These are phyloP conservation scores for Euryodendron excelsum DNA, from an alignment of 148 eudicot species.

Conservation along the genomic window DNA sequence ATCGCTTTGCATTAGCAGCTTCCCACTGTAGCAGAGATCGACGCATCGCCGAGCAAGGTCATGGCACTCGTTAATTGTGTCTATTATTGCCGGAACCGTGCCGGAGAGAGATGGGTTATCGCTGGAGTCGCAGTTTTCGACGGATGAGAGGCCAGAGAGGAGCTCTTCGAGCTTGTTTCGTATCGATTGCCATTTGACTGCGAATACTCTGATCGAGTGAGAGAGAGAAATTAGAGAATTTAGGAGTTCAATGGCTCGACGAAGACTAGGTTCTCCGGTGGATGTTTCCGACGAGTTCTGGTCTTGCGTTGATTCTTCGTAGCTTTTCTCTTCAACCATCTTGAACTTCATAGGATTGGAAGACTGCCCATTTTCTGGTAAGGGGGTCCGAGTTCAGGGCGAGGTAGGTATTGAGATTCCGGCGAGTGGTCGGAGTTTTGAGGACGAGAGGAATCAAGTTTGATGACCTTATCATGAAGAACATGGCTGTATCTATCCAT, in stretches of 20 bases:
- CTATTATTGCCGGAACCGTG: slow-evolving; percentile 25
- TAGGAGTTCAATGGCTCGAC: slow-evolving; percentile 34
- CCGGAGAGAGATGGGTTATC: slow-evolving; percentile 28
- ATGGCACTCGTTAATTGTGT: slow-evolving; percentile 35
- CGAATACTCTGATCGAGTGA: slow-evolving; percentile 55
- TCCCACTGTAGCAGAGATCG: slow-evolving; percentile 54
- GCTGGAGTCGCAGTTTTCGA: slow-evolving; percentile 30
- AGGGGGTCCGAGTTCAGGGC: slow-evolving; percentile 10
- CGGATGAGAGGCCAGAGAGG: slow-evolving; percentile 41
- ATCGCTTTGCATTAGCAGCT: slow-evolving; percentile 85
- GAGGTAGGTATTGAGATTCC: slow-evolving; percentile 5
- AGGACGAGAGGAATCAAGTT: neutral
- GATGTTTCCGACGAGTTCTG: slow-evolving; percentile 14
- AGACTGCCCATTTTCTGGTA: slow-evolving; percentile 20
- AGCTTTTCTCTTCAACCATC: slow-evolving; percentile 36
- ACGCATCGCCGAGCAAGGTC: slow-evolving; percentile 46
- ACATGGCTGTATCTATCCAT: neutral
- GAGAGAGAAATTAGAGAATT: slow-evolving; percentile 48
- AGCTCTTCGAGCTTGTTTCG: slow-evolving; percentile 66
- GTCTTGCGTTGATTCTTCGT: neutral
- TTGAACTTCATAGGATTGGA: neutral
- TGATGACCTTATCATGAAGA: slow-evolving; percentile 7
- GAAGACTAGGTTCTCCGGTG: slow-evolving; percentile 27
- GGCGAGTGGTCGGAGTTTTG: slow-evolving; percentile 12
- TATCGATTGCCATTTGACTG: slow-evolving; percentile 65